These are phyloP conservation scores for Aspergillus pseudonomiae DNA, from an alignment of 2,329 filamentous ascomycete species.

Conservation along the genomic window DNA sequence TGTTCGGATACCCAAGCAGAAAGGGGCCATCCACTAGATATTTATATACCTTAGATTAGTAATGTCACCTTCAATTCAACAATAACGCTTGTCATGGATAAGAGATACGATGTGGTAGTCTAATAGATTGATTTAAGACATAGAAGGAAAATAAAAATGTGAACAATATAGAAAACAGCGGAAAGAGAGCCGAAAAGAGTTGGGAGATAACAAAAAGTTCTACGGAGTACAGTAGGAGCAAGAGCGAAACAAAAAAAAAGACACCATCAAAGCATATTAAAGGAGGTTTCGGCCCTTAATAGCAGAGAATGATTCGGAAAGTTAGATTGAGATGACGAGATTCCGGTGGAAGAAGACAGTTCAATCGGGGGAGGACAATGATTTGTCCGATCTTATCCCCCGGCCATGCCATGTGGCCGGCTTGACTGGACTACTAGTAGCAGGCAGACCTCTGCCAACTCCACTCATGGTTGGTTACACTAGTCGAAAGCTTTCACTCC, in stretches of 20 bases:
- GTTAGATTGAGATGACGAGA: neutral
- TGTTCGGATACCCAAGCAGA: slow-evolving; percentile 18
- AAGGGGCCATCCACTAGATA: slow-evolving; percentile 11
- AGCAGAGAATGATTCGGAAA: neutral
- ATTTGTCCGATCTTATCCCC: neutral
- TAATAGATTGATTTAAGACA: neutral
- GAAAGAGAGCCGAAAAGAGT: too few species aligned
- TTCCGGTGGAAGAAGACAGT: neutral
- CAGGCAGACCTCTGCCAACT: neutral
- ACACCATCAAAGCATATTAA: neutral
- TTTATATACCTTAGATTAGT: slow-evolving; percentile 22
- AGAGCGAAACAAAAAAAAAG: neutral
- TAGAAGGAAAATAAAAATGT: too few species aligned
- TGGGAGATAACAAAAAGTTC: too few species aligned
- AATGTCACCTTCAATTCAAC: neutral
- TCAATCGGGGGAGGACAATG: neutral
- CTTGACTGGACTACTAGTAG: neutral
- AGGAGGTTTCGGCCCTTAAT: neutral
- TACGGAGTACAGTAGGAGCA: neutral
- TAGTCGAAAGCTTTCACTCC: neutral
- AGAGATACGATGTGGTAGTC: neutral
- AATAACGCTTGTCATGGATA: neutral
- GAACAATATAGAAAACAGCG: too few species aligned
- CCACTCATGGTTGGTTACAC: neutral
- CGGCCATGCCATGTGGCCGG: neutral